These are phyloP conservation scores for Ailanthus altissimus DNA, from an alignment of 345 rosid species.

Conservation along the genomic window DNA sequence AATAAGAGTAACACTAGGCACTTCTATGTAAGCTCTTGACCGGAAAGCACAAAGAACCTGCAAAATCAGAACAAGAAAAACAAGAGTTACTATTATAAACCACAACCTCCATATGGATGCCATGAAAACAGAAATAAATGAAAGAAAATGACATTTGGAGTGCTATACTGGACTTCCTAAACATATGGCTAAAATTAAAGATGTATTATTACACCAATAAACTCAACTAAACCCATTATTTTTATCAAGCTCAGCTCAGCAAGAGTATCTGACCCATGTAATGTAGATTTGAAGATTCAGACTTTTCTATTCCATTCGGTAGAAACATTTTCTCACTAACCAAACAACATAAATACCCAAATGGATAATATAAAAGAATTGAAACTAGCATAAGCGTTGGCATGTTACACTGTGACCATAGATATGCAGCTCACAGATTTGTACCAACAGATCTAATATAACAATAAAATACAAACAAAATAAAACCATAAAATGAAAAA, in stretches of 20 bases:
- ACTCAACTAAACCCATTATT: neutral
- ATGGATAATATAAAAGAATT: neutral
- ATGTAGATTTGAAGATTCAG: conserved; percentile 9
- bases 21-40: conserved; percentile 19
- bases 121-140: conserved; percentile 9
- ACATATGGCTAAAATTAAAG: neutral
- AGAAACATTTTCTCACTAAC: conserved; percentile 11
- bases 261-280: neutral
- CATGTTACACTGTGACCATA: neutral
- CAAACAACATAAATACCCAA: conserved; percentile 13
- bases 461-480: neutral
- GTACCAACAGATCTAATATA: conserved; percentile 31
- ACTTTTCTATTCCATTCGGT: neutral
- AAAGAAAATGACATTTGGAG: conserved; percentile 24
- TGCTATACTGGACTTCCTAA: neutral
- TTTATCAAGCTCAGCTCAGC: neutral
- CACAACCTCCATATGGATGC: conserved; percentile 1
- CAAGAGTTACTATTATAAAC: conserved; percentile 11
- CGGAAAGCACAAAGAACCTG: conserved; percentile 32
- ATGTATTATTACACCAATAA: neutral
- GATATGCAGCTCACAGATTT: conserved; percentile 1
- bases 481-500: neutral
- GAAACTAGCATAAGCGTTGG: neutral
- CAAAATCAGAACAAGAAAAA: conserved; percentile 32
- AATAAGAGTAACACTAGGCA: conserved; percentile 1